phyloP scores from a whole-genome alignment of 495 filamentous ascomycete genomes.

The Halenospora varia region DNA sequence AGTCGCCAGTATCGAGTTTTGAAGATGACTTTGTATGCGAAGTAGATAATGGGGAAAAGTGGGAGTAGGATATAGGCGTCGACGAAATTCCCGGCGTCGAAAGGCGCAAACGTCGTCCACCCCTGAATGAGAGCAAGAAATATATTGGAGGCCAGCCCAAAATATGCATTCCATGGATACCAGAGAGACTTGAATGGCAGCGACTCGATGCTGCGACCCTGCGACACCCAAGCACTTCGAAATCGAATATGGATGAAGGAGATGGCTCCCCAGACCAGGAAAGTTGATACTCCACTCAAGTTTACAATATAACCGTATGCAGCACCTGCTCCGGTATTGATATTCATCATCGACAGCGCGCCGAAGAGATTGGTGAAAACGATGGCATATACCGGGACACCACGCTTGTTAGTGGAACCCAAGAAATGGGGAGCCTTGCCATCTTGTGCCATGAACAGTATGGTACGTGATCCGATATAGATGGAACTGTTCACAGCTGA shows the following conservation, averaged over 20 bases:
- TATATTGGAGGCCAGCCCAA: slow-evolving; percentile 53
- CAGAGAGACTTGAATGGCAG: slow-evolving; percentile 56
- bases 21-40: slow-evolving; percentile 18
- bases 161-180: slow-evolving; percentile 63
- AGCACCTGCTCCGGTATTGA: slow-evolving; percentile 51
- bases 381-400: slow-evolving; percentile 62
- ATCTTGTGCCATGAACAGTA: slow-evolving; percentile 64
- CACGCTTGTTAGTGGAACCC: slow-evolving; percentile 56
- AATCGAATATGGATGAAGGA: slow-evolving; percentile 66
- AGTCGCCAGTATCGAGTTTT: neutral
- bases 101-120: slow-evolving; percentile 49
- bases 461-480: slow-evolving; percentile 62
- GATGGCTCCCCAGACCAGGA: slow-evolving; percentile 65
- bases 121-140: slow-evolving; percentile 66
- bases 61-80: slow-evolving; percentile 66
- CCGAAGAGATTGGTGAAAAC: slow-evolving; percentile 63
- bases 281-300: slow-evolving; percentile 53
- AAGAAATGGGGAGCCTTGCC: slow-evolving; percentile 63
- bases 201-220: slow-evolving; percentile 47
- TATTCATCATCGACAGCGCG: slow-evolving; percentile 62
- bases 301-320: slow-evolving; percentile 38
- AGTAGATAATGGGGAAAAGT: slow-evolving; percentile 53
- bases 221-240: slow-evolving; percentile 49
- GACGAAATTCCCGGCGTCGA: slow-evolving; percentile 56
- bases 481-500: slow-evolving; percentile 68